Conservation (phyloP, 495 filamentous ascomycete genomes). For the Aspergillus baeticus region DNA sequence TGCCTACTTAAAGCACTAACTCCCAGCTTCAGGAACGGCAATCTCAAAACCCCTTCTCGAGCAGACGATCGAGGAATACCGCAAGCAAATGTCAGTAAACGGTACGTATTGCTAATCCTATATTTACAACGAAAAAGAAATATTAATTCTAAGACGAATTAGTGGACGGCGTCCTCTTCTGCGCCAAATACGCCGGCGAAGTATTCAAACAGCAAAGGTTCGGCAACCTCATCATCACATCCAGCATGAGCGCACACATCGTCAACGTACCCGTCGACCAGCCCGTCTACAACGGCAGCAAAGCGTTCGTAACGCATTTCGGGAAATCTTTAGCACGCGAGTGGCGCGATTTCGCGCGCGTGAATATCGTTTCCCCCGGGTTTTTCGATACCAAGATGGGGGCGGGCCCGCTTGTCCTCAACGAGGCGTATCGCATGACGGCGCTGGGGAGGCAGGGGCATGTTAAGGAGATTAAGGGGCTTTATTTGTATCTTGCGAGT, state of each 20-base stretch:
- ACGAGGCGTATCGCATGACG: slow-evolving; percentile 61
- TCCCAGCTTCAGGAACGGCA: slow-evolving; percentile 39
- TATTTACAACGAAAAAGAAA: no score
- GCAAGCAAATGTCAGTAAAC: slow-evolving; percentile 42
- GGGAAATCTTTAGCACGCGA: slow-evolving; percentile 67
- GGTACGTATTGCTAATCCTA: slow-evolving; percentile 26
- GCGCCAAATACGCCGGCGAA: slow-evolving; percentile 44
- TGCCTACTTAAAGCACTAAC: slow-evolving; percentile 1
- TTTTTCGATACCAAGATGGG: slow-evolving; percentile 66
- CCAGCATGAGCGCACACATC: slow-evolving; percentile 75
- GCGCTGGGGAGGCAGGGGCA: slow-evolving; percentile 56
- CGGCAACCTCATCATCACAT: slow-evolving; percentile 73
- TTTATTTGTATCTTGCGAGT: slow-evolving; percentile 60
- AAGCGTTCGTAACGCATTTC: slow-evolving; percentile 66
- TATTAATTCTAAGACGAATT: no score
- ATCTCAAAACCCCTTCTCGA: slow-evolving; percentile 50
- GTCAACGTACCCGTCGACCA: slow-evolving; percentile 68
- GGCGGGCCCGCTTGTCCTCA: slow-evolving; percentile 48
- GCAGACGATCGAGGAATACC: slow-evolving; percentile 46
- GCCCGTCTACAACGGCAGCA: slow-evolving; percentile 67
- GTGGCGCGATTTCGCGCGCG: slow-evolving; percentile 62
- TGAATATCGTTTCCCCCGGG: slow-evolving; percentile 66
- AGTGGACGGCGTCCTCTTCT: slow-evolving; percentile 38
- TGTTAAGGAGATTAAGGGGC: slow-evolving; percentile 65
- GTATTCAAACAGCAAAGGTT: slow-evolving; percentile 54